Conservation (phyloP, 148 eudicot species). For the Silene latifolia region DNA sequence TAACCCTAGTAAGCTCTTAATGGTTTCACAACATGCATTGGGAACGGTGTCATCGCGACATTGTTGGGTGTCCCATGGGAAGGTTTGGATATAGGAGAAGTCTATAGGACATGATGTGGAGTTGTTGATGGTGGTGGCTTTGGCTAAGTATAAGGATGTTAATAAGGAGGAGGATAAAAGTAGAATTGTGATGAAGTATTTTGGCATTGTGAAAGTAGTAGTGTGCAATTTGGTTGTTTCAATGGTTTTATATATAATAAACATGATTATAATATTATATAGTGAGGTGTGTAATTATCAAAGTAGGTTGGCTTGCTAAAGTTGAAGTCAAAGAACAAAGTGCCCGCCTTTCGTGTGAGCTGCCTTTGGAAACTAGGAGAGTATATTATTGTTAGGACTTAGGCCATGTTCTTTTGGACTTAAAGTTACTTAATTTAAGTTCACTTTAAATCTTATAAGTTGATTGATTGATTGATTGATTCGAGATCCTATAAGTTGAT, state of each 20-base stretch:
- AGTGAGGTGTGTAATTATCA: slow-evolving; percentile 3
- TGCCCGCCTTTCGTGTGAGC: slow-evolving; percentile 11
- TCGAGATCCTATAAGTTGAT: too few relatives aligned
- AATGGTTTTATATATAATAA: neutral
- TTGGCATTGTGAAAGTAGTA: slow-evolving; percentile 20
- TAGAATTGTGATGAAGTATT: neutral
- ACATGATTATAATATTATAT: neutral
- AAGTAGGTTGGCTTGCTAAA: slow-evolving; percentile 31
- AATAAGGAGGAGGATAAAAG: slow-evolving; percentile 10
- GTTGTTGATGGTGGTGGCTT: slow-evolving; percentile 11
- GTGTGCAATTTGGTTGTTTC: neutral
- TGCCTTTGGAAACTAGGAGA: neutral
- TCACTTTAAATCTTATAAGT: too few relatives aligned
- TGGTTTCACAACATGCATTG: slow-evolving; percentile 51
- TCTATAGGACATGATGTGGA: slow-evolving; percentile 48
- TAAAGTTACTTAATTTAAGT: too few relatives aligned
- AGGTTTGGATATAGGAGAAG: slow-evolving; percentile 43
- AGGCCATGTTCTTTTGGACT: too few relatives aligned
- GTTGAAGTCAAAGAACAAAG: slow-evolving; percentile 36
- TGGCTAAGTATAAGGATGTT: slow-evolving; percentile 14
- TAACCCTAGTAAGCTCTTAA: slow-evolving; percentile 50
- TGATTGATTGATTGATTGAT: too few relatives aligned
- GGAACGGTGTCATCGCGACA: slow-evolving; percentile 28
- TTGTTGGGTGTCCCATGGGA: slow-evolving; percentile 52
- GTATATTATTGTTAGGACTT: neutral